phyloP scores from a whole-genome alignment of 169 alveolate genomes.

The Cryptosporidium ryanae region DNA sequence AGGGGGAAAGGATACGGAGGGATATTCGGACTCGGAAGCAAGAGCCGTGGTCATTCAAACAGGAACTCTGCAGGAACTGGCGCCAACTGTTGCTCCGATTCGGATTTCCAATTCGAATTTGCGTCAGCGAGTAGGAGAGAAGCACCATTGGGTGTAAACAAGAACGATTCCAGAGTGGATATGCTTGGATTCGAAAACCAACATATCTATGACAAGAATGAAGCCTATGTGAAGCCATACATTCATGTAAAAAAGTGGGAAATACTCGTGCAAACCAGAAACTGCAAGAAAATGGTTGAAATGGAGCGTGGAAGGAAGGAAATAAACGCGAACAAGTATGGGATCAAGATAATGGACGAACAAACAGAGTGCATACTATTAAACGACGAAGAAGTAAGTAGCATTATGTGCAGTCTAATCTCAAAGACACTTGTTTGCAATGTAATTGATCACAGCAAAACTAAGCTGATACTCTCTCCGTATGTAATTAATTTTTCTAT shows the following conservation, averaged over 20 bases:
- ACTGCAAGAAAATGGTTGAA: neutral
- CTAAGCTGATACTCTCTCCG: conserved; percentile 3
- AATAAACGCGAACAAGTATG: neutral
- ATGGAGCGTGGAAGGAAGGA: neutral
- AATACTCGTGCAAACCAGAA: neutral
- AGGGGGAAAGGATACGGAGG: no score
- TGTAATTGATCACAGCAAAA: conserved; percentile 46
- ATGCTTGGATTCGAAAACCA: neutral
- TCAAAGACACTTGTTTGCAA: conserved; percentile 25
- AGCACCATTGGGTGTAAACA: no score
- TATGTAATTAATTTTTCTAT: conserved; percentile 7
- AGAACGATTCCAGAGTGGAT: no score
- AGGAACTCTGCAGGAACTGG: no score
- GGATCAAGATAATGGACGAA: conserved; percentile 6
- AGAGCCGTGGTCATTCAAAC: neutral
- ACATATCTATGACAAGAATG: neutral
- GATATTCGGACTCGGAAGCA: no score
- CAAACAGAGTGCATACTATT: conserved; percentile 18
- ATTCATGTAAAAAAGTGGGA: conserved; percentile 22
- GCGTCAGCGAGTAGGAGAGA: no score
- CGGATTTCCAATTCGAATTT: no score
- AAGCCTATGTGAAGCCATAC: conserved; percentile 24
- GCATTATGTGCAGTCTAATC: neutral
- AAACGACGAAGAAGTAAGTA: neutral
- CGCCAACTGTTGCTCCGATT: no score